Evolutionary conservation across 139 green algal genomes (phyloP), one percentile per base, ranked within the genome.

Genomic region (Chlamydomonas incerta): DNA sequence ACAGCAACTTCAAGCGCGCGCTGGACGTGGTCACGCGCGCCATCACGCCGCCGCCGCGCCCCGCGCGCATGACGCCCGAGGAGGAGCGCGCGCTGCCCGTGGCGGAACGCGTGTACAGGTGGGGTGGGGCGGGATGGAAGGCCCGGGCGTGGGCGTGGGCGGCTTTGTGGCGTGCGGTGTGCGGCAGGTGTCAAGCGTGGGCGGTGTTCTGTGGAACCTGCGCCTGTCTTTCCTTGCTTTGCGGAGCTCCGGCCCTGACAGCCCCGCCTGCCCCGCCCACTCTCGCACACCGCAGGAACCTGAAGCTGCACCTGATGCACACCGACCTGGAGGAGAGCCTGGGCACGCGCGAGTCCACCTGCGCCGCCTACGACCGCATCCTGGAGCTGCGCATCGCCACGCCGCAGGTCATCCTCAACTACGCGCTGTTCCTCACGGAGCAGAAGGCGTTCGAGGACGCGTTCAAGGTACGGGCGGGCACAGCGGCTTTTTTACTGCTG

Each of bases 341-440:
- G 79, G 96, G 97, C 81, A 98, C 95, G 0, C 87, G 98, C 29
- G 97, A 98, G 80, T 91, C 67, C 58, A 92, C 93, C 13, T 89
- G 89, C 79, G 92, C 85, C 18, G 95, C 96, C 28, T 99, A 99
- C 88, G 92, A 98, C 72, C 60, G 72, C 24, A 97, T 98, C 76
- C 84, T 99, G 87, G 95, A 98, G 73, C 92, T 98, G 35, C 89
- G 92, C 37, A 95, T 99, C 35, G 98, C 97, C 74, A 99, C 97
- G 29, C 96, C 98, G 29, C 97, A 99, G 93, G 97, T 98, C 73
- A 93, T 99, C 58, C 95, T 99, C 80, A 99, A 99, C 90, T 99
- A 97, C 76, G 96, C 97, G 26, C 57, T 91, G 1, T 95, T 97
- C 88, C 93, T 99, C 3, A 88, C 96, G 88, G 97, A 99, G 87